Evolutionary conservation across 2,329 filamentous ascomycete species (phyloP).

Genomic region (Colletotrichum tamarilloi): DNA sequence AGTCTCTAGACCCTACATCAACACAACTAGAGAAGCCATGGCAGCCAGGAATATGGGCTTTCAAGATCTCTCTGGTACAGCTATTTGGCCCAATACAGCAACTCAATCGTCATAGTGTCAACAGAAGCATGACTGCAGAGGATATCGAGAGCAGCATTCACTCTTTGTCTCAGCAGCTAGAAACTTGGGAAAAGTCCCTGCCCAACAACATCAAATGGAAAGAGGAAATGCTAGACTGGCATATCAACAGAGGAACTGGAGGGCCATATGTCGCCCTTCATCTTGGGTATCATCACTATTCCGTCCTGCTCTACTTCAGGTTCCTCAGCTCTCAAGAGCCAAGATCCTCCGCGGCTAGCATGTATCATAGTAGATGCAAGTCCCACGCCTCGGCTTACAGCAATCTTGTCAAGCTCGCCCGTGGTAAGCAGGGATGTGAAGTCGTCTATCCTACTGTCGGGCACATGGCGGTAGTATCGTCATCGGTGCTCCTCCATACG

Average conservation of each 20-base stretch:
- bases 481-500: slow-evolving; percentile 37
- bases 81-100: background rate
- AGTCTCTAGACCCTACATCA: background rate
- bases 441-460: slow-evolving; percentile 35
- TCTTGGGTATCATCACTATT: slow-evolving; percentile 50
- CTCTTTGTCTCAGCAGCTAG: background rate
- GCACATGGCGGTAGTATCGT: slow-evolving; percentile 38
- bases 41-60: background rate
- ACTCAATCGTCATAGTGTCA: background rate
- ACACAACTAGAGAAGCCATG: background rate
- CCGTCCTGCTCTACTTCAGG: slow-evolving; percentile 50
- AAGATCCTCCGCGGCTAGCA: background rate
- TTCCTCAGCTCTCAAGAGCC: slow-evolving; percentile 44
- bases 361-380: slow-evolving; percentile 39
- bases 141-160: background rate
- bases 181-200: background rate
- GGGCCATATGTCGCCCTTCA: slow-evolving; percentile 50
- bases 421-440: slow-evolving; percentile 23
- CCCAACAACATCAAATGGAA: background rate
- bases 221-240: background rate
- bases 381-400: slow-evolving; percentile 44
- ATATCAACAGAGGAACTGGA: background rate
- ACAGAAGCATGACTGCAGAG: background rate
- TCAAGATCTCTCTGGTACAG: background rate
- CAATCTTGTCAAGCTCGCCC: slow-evolving; percentile 37